Percentiles rank a stretch among this genome's conserved stretches.
phyloP scores from a whole-genome alignment of 805 yeast species.

The Candida nanaspora region DNA sequence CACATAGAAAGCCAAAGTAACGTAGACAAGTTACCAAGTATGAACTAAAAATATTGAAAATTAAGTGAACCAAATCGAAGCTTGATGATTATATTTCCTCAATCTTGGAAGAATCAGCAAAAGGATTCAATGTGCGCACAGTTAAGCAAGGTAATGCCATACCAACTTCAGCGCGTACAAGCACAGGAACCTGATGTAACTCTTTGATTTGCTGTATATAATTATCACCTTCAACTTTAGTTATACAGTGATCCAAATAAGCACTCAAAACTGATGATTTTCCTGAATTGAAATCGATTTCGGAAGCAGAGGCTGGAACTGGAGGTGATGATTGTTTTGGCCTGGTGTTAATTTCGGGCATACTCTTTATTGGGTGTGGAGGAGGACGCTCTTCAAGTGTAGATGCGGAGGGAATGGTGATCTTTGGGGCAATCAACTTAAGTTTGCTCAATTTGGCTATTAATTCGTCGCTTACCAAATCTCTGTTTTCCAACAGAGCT shows the following conservation, averaged over 20 bases:
- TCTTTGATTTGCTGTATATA: conserved; percentile 78
- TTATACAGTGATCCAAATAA: conserved; percentile 48
- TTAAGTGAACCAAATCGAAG: too few relatives aligned
- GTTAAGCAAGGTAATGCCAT: conserved; percentile 95
- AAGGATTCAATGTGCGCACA: conserved; percentile 87
- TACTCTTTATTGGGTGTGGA: conserved; percentile 16
- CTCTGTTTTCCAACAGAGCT: conserved; percentile 23
- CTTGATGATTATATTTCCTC: not conserved
- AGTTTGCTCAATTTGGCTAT: conserved; percentile 40
- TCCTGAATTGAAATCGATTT: conserved; percentile 6
- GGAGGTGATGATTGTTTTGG: conserved; percentile 6
- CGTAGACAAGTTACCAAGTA: not conserved
- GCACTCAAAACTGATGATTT: conserved; percentile 39
- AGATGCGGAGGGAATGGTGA: conserved; percentile 21
- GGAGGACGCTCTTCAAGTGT: conserved; percentile 2
- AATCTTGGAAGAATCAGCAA: conserved; percentile 18
- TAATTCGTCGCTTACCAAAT: conserved; percentile 34
- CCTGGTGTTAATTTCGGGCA: conserved; percentile 18
- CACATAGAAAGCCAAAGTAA: too few relatives aligned
- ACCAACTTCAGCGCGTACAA: conserved; percentile 86
- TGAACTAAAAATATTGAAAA: conserved; percentile 1
- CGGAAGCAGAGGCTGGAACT: conserved; percentile 2
- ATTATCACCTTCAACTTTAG: conserved; percentile 54
- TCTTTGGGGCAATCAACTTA: conserved; percentile 42
- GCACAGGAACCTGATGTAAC: conserved; percentile 71